Evolutionary conservation across 2,329 filamentous ascomycete species (phyloP).

Genomic region (Cadophora gregata): DNA sequence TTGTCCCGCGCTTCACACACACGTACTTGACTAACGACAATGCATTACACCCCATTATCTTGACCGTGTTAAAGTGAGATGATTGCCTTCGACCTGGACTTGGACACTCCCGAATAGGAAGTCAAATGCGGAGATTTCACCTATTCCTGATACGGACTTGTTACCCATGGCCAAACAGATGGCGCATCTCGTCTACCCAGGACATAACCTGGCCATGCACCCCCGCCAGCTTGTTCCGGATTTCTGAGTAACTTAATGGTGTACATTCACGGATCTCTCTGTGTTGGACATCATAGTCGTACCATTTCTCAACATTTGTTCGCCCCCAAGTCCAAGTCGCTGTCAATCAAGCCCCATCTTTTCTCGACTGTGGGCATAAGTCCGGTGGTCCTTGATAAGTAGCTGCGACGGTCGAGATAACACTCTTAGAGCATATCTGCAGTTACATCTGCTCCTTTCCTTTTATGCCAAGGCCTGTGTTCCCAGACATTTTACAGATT

Average conservation of each 20-base stretch:
- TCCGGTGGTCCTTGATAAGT: conserved; percentile 16
- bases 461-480: background rate
- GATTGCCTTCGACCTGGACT: no score
- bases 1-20: no score
- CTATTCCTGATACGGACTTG: conserved; percentile 33
- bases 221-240: conserved; percentile 4
- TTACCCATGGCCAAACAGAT: conserved; percentile 24
- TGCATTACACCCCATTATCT: no score
- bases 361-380: conserved; percentile 13
- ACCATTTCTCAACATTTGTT: conserved; percentile 23
- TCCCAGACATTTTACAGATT: background rate
- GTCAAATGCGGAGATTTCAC: conserved; percentile 24
- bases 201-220: conserved; percentile 8
- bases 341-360: conserved; percentile 9
- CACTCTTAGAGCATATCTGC: background rate
- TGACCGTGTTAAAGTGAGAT: no score
- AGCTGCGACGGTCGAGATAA: conserved; percentile 16
- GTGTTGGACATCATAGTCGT: conserved; percentile 16
- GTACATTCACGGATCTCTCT: background rate
- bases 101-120: conserved; percentile 26
- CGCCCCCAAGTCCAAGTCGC: conserved; percentile 24
- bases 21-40: no score
- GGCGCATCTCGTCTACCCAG: conserved; percentile 8
- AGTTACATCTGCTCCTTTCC: conserved; percentile 1
- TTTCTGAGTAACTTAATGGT: background rate